These are phyloP conservation scores for Spizellomyces sp. DNA, from an alignment of 192 early-diverging fungal species.

Conservation along the genomic window DNA sequence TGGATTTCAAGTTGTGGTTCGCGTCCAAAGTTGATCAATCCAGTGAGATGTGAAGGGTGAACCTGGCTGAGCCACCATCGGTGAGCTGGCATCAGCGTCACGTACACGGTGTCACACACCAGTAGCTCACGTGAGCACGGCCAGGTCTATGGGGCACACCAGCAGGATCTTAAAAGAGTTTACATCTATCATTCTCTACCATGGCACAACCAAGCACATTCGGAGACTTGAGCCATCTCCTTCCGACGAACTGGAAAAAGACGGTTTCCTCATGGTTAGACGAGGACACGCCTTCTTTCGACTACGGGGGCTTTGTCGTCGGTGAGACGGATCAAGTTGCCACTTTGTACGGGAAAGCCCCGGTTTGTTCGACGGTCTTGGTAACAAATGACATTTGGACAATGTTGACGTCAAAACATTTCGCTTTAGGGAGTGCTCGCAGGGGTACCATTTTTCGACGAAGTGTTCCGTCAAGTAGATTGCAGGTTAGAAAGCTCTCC, in stretches of 20 bases:
- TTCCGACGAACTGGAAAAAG: constrained; percentile 73
- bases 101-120: neutral
- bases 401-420: neutral
- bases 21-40: too few relatives aligned
- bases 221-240: constrained; percentile 54
- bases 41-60: too few relatives aligned
- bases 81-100: neutral
- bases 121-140: too few relatives aligned
- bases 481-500: constrained; percentile 66
- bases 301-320: constrained; percentile 97
- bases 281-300: constrained; percentile 97
- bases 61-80: too few relatives aligned
- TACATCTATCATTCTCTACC: neutral
- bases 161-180: too few relatives aligned
- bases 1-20: too few relatives aligned
- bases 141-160: too few relatives aligned
- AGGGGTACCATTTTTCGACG: constrained; percentile 93
- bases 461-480: constrained; percentile 88
- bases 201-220: neutral
- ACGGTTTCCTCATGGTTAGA: constrained; percentile 81
- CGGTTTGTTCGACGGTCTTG: constrained; percentile 20
- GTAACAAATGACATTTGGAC: neutral
- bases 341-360: constrained; percentile 83
- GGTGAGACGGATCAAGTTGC: constrained; percentile 82
- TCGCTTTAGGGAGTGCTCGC: constrained; percentile 75